phyloP scores from a whole-genome alignment of 768 basidiomycete species.

The Flagelloscypha sp. region DNA sequence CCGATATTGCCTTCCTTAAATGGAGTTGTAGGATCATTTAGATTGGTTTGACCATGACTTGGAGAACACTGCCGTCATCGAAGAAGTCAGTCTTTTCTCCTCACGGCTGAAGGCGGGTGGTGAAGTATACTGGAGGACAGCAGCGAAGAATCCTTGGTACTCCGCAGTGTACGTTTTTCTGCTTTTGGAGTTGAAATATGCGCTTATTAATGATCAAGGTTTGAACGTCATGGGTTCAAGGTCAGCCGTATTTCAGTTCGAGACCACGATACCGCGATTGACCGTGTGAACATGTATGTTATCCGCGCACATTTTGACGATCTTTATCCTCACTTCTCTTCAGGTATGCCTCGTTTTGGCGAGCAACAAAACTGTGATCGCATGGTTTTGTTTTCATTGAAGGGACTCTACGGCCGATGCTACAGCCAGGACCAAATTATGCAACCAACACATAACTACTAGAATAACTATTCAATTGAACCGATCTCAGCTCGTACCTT shows the following conservation, averaged over 20 bases:
- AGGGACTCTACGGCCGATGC: no score
- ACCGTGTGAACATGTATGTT: slow-evolving; percentile 63
- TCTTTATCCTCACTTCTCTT: background rate
- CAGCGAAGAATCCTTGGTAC: slow-evolving; percentile 61
- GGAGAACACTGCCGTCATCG: slow-evolving; percentile 36
- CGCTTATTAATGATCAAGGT: slow-evolving; percentile 21
- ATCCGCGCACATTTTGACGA: no score
- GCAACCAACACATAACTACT: no score
- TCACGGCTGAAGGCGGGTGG: slow-evolving; percentile 50
- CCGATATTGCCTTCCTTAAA: slow-evolving; percentile 43
- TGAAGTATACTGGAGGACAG: slow-evolving; percentile 58
- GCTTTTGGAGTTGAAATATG: background rate
- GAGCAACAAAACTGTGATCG: no score
- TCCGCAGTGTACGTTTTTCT: slow-evolving; percentile 30
- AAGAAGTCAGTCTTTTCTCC: slow-evolving; percentile 49
- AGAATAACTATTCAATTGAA: no score
- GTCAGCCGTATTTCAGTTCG: slow-evolving; percentile 46
- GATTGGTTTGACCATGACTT: slow-evolving; percentile 49
- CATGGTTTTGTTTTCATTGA: no score
- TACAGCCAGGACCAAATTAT: no score
- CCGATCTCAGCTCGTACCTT: no score
- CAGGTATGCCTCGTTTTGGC: slow-evolving; percentile 27
- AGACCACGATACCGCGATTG: slow-evolving; percentile 38
- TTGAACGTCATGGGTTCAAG: slow-evolving; percentile 44
- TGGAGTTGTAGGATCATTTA: slow-evolving; percentile 63